Conservation (phyloP, 345 rosid species). For the Trapa bicornis region DNA sequence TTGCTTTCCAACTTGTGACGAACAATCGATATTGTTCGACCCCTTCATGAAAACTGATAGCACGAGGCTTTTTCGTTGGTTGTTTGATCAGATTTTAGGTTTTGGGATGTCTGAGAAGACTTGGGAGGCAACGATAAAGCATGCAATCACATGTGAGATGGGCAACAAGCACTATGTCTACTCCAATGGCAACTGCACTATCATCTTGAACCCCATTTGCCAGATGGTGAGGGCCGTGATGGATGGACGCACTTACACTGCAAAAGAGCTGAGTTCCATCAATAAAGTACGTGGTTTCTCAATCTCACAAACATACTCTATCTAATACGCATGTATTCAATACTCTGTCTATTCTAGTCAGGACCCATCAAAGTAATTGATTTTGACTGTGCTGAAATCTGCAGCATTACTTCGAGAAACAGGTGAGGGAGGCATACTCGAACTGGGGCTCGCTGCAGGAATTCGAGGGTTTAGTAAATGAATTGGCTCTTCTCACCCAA, state of each 20-base stretch:
- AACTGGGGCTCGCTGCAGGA: constrained; percentile 43
- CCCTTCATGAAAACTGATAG: too few relatives aligned
- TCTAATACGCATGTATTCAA: too few relatives aligned
- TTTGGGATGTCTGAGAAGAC: constrained; percentile 61
- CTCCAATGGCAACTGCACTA: constrained; percentile 15
- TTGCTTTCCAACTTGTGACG: too few relatives aligned
- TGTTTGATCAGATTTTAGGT: constrained; percentile 44
- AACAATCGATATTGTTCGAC: too few relatives aligned
- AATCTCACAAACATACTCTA: too few relatives aligned
- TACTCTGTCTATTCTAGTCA: too few relatives aligned
- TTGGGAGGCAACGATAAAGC: constrained; percentile 68
- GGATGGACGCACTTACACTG: constrained; percentile 27
- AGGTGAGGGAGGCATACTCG: constrained; percentile 49
- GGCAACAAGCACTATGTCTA: constrained; percentile 42
- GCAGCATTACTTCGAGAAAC: constrained; percentile 31
- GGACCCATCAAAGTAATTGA: too few relatives aligned
- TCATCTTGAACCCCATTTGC: constrained; percentile 58
- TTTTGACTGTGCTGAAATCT: not conserved
- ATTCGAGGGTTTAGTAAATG: constrained; percentile 26
- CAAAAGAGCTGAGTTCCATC: constrained; percentile 15
- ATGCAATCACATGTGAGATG: constrained; percentile 55
- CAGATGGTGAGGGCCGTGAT: constrained; percentile 41
- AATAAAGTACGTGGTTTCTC: constrained; percentile 26
- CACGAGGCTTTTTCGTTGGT: too few relatives aligned
- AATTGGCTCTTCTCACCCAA: constrained; percentile 37